phyloP scores from a whole-genome alignment of 805 yeast genomes.

The Teunomyces panamensis region DNA sequence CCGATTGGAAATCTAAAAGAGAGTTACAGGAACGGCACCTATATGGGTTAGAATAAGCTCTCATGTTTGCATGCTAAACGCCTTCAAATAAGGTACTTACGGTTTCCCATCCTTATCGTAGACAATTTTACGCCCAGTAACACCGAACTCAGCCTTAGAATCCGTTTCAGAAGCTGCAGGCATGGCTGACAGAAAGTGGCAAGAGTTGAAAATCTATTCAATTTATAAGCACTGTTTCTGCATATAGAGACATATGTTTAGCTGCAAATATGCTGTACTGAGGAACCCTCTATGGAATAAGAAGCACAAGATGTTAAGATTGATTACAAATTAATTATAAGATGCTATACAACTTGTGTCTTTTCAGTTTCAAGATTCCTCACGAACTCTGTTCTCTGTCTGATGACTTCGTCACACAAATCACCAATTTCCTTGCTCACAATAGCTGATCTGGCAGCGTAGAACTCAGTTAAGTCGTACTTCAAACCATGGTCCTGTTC shows the following conservation, averaged over 20 bases:
- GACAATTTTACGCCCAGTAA: constrained; percentile 64
- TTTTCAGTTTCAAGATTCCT: constrained; percentile 5
- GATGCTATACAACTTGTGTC: background rate
- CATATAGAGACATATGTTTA: background rate
- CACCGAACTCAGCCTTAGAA: constrained; percentile 46
- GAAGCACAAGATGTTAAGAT: too few relatives aligned
- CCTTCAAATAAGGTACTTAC: constrained; percentile 44
- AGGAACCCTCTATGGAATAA: background rate
- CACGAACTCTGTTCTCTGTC: constrained; percentile 14
- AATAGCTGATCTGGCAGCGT: constrained; percentile 56
- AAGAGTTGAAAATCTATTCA: background rate
- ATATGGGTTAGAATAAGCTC: constrained; percentile 1
- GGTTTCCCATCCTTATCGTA: constrained; percentile 92
- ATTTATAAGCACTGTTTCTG: background rate
- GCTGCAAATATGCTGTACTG: background rate
- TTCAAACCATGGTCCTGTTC: constrained; percentile 61
- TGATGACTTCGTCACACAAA: constrained; percentile 54
- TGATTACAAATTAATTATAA: too few relatives aligned
- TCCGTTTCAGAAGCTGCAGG: background rate
- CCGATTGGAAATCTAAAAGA: constrained; percentile 73
- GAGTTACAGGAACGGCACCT: constrained; percentile 89
- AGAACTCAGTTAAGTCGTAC: constrained; percentile 67
- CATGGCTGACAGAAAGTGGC: constrained; percentile 1
- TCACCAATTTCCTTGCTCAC: constrained; percentile 68
- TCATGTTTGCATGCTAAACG: background rate